Base-by-base conservation (phyloP, 176 grass and related monocot species). In the Rhipidocladum racemiflorum region DNA sequence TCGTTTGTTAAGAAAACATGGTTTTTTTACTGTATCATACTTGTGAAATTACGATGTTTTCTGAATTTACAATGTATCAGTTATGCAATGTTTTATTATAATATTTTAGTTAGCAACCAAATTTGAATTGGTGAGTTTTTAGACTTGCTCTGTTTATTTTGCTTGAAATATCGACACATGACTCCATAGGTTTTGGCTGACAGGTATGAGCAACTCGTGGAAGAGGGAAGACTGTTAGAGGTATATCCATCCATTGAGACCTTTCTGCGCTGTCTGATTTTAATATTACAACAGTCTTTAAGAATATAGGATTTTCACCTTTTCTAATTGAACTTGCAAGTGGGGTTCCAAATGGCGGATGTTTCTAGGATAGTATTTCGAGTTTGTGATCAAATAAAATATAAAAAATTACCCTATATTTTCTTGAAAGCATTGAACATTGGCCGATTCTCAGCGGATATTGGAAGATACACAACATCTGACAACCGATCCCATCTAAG, bases 161-260 rank as follows among this genome's bases (percentile, higher is more conserved):
- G 35, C 70, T 64, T 71, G 36, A 57, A 32, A 14, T 78, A 32
- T 78, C 18, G 73, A 12, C 70, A 39, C 34, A 66, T 86, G 59
- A 60, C 18, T 20, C 14, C 23, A 34, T 71, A 40, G 28, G 16
- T 62, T 82, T 86, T 89, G 28, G 2, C 35, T 88, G 83, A 51
- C 90, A 97, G 95, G 87, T 97, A 94, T 29, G 96, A 98, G 81
- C 92, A 94, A 51, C 94, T 98, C 69, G 74, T 93, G 67, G 88
- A 98, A 81, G 90, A 95, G 85, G 92, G 90, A 68, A 95, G 92
- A 70, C 76, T 98, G 35, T 80, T 98, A 79, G 96, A 98, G 96
- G 95, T 95, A 94, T 61, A 43, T 70, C 63, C 29, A 64, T 73
- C 83, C 35, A 68, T 27, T 56, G 28, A 21, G 32, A 15, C 29